Evolutionary conservation across 2,329 filamentous ascomycete species (phyloP).

Genomic region (Geosmithia putterillii): DNA sequence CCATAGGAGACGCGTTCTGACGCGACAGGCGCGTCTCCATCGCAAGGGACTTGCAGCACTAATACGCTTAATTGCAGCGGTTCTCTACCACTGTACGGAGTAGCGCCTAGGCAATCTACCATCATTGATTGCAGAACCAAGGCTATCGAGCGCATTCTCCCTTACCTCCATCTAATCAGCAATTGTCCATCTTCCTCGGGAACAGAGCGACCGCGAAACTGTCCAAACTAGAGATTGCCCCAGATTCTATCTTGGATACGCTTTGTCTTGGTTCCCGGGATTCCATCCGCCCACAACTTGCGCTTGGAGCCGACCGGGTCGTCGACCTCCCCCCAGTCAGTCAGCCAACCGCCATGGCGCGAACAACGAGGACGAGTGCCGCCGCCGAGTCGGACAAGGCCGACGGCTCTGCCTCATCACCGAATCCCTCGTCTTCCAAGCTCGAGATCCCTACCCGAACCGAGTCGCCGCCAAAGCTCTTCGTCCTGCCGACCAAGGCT

Average conservation of each 20-base stretch:
- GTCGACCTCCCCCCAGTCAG: neutral
- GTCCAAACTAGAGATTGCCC: too few relatives aligned
- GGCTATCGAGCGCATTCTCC: too few relatives aligned
- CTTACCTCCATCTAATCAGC: too few relatives aligned
- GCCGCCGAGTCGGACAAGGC: slow-evolving; percentile 11
- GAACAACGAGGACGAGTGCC: slow-evolving; percentile 27
- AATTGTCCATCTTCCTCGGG: too few relatives aligned
- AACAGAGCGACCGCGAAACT: too few relatives aligned
- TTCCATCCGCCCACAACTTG: neutral
- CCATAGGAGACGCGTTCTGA: neutral
- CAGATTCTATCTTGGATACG: too few relatives aligned
- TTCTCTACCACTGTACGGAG: neutral
- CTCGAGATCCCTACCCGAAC: slow-evolving; percentile 26
- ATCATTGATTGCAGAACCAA: too few relatives aligned
- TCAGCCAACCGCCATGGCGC: slow-evolving; percentile 27
- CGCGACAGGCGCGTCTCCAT: neutral
- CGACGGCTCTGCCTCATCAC: slow-evolving; percentile 6
- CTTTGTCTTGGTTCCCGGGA: too few relatives aligned
- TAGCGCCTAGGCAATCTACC: neutral
- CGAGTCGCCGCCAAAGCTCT: slow-evolving; percentile 37
- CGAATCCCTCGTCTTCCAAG: slow-evolving; percentile 24
- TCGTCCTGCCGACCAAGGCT: slow-evolving; percentile 47
- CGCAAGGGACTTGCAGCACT: neutral
- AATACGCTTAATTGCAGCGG: too few relatives aligned
- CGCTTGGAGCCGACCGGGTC: neutral